phyloP scores from a whole-genome alignment of 2,329 filamentous ascomycete species.

The Teratosphaeria epicoccoides region DNA sequence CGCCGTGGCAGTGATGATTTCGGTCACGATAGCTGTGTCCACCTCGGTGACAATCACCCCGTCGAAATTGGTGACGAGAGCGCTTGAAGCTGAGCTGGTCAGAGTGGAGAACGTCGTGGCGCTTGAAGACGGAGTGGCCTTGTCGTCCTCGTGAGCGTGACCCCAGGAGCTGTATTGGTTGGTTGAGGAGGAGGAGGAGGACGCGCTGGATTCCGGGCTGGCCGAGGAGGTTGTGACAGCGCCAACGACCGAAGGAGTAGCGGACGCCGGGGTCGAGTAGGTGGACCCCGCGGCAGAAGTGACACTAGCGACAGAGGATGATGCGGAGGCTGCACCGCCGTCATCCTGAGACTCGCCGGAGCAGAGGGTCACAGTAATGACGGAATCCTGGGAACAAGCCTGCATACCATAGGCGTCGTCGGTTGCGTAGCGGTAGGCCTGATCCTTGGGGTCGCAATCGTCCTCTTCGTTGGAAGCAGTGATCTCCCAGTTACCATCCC shows the following conservation, averaged over 20 bases:
- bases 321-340: slow-evolving; percentile 5
- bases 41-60: slow-evolving; percentile 20
- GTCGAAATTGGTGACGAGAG: slow-evolving; percentile 1
- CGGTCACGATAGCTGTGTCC: slow-evolving; percentile 17
- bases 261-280: slow-evolving; percentile 1
- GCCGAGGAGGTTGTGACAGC: background rate
- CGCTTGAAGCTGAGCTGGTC: slow-evolving; percentile 4
- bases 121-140: slow-evolving; percentile 12
- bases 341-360: slow-evolving; percentile 18
- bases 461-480: slow-evolving; percentile 15
- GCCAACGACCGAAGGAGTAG: background rate
- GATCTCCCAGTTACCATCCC: slow-evolving; percentile 28
- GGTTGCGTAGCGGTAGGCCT: slow-evolving; percentile 29
- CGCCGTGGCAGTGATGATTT: slow-evolving; percentile 17
- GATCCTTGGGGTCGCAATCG: slow-evolving; percentile 22
- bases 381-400: slow-evolving; percentile 21
- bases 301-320: slow-evolving; percentile 5
- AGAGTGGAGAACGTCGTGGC: slow-evolving; percentile 1
- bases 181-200: slow-evolving; percentile 7
- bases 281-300: slow-evolving; percentile 2
- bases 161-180: background rate
- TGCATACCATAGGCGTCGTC: slow-evolving; percentile 32
- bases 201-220: slow-evolving; percentile 1
- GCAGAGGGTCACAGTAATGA: slow-evolving; percentile 29
- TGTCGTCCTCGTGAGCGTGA: slow-evolving; percentile 4